phyloP scores from a whole-genome alignment of 164 flowering plant genomes.

The Amborella trichopoda region DNA sequence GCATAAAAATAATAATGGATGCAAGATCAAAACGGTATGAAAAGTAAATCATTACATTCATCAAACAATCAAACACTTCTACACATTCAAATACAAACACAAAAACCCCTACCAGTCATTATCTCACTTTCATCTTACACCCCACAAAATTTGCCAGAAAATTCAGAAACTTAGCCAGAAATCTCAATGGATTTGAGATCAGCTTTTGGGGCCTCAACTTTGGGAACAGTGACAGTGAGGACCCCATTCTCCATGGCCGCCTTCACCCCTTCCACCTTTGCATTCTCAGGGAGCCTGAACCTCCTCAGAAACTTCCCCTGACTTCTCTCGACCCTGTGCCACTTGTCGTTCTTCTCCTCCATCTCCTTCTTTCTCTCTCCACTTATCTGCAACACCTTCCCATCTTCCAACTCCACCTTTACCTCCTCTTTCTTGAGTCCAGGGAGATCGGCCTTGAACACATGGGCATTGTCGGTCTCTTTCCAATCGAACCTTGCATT shows the following conservation, averaged over 20 bases:
- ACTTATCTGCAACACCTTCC: conserved; percentile 21
- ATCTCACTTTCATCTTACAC: too few relatives aligned
- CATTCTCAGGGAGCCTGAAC: conserved; percentile 30
- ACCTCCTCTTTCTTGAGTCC: conserved; percentile 30
- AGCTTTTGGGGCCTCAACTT: conserved; percentile 18
- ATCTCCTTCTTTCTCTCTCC: conserved; percentile 22
- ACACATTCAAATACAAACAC: too few relatives aligned
- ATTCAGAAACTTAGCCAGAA: too few relatives aligned
- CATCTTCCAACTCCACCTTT: conserved; percentile 35
- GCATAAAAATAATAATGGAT: too few relatives aligned
- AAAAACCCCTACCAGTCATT: too few relatives aligned
- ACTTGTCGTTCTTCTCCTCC: conserved; percentile 26
- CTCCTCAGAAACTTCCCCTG: conserved; percentile 22
- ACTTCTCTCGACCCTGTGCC: conserved; percentile 24
- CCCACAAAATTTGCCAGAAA: too few relatives aligned
- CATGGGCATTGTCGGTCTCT: conserved; percentile 27
- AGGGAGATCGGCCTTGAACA: conserved; percentile 31
- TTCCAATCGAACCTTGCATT: conserved; percentile 24
- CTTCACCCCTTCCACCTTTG: conserved; percentile 20
- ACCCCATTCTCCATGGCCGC: conserved; percentile 27
- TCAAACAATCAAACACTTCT: too few relatives aligned
- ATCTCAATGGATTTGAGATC: conserved; percentile 17
- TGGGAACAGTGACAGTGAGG: conserved; percentile 27
- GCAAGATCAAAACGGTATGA: too few relatives aligned
- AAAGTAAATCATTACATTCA: too few relatives aligned